Conservation (phyloP, 257 asterid genomes). For the Leonotis leonurus region DNA sequence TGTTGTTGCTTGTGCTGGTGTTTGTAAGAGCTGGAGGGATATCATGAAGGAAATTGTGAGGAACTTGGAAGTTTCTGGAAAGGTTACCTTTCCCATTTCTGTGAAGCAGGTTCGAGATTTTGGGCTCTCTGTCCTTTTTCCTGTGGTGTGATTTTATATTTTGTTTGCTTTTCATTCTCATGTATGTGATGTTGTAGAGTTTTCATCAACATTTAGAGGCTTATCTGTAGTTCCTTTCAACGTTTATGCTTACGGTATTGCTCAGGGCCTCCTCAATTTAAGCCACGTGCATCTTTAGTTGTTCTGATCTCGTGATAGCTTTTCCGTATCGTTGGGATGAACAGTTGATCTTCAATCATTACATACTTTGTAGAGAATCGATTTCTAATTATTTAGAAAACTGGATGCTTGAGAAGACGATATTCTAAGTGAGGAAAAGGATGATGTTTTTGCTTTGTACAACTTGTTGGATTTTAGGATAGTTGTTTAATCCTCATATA, state of each 20-base stretch:
- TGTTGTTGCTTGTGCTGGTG: conserved; percentile 95
- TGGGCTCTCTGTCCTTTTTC: neutral
- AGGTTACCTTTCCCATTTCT: conserved; percentile 82
- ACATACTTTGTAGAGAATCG: neutral
- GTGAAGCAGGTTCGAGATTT: conserved; percentile 66
- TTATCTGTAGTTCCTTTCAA: neutral
- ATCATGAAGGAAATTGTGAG: conserved; percentile 68
- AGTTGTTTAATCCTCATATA: neutral
- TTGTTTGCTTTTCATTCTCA: neutral
- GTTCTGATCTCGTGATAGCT: neutral
- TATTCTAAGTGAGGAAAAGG: neutral
- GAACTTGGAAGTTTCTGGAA: conserved; percentile 56
- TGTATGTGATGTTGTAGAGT: neutral
- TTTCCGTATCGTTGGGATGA: neutral
- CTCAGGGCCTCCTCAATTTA: neutral
- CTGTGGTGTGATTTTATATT: neutral
- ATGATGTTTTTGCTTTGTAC: neutral
- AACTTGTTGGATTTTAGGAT: neutral
- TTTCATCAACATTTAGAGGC: neutral
- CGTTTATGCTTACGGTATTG: neutral
- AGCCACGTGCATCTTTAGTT: neutral
- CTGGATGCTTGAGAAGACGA: neutral
- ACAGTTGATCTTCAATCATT: neutral
- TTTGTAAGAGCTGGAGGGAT: conserved; percentile 94
- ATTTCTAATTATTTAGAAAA: neutral